phyloP scores from a whole-genome alignment of 1,139 yeast species.

The Kodamaea sp. region DNA sequence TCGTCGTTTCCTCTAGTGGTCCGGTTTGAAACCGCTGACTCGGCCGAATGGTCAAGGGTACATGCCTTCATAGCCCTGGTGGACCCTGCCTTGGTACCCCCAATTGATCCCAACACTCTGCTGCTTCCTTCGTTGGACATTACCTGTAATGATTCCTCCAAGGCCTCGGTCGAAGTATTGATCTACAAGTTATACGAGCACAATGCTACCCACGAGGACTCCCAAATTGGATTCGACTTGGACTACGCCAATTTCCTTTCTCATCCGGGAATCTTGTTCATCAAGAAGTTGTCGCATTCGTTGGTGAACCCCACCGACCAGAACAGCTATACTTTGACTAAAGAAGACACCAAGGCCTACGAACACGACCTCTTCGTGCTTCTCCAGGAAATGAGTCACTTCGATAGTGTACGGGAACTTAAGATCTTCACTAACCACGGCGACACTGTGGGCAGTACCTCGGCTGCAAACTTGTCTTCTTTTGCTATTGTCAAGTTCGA shows the following conservation, averaged over 20 bases:
- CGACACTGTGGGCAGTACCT: conserved; percentile 1
- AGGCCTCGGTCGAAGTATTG: conserved; percentile 10
- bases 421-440: conserved; percentile 25
- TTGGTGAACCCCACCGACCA: conserved; percentile 15
- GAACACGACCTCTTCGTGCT: conserved; percentile 23
- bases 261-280: conserved; percentile 66
- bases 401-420: conserved; percentile 29
- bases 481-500: conserved; percentile 40
- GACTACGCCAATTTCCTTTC: conserved; percentile 48
- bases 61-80: conserved; percentile 2
- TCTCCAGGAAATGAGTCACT: conserved; percentile 27
- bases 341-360: conserved; percentile 9
- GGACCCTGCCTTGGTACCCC: conserved; percentile 2
- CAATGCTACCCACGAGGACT: conserved; percentile 2
- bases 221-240: conserved; percentile 8
- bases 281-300: conserved; percentile 43
- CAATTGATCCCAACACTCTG: not conserved
- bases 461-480: conserved; percentile 2
- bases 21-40: conserved; percentile 4
- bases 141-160: conserved; percentile 10
- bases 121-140: conserved; percentile 7
- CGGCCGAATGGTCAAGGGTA: not conserved
- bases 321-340: conserved; percentile 7
- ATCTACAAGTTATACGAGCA: conserved; percentile 11
- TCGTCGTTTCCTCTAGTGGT: conserved; percentile 9